Percentiles rank a stretch among this genome's conserved stretches.
Evolutionary conservation across 176 grass and related monocot genomes (phyloP).

Genomic region (Aegilops sharonensis): DNA sequence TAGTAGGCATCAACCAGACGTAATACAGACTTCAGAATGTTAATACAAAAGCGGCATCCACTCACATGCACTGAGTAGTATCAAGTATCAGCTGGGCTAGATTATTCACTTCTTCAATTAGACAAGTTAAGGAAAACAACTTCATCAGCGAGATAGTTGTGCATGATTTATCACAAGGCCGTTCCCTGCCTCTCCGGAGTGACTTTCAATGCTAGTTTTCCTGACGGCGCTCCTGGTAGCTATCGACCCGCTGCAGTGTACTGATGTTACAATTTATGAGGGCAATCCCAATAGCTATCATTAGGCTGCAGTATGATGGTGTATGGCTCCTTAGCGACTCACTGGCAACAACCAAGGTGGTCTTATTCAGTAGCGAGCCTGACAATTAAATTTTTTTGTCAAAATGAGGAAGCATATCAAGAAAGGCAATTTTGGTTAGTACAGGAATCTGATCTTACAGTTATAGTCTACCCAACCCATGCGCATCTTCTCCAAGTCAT

Average conservation of each 20-base stretch:
- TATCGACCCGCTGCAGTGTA: background rate
- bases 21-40: no score
- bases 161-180: background rate
- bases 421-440: background rate
- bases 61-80: no score
- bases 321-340: background rate
- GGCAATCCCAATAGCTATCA: background rate
- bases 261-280: background rate
- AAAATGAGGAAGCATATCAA: no score
- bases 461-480: slow-evolving; percentile 82
- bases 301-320: background rate
- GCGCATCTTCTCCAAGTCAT: slow-evolving; percentile 68
- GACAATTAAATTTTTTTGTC: background rate
- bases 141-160: background rate
- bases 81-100: no score
- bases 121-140: no score
- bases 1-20: no score
- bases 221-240: background rate
- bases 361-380: background rate
- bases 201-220: background rate
- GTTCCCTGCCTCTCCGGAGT: background rate
- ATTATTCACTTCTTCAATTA: no score
- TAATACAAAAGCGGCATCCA: no score
- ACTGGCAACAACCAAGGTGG: background rate
- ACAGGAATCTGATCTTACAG: slow-evolving; percentile 49